A percentile compares a stretch with the other conserved stretches of the same genome.
Conservation (phyloP, 176 grass and related monocot genomes). For the Aegilops tauschii region DNA sequence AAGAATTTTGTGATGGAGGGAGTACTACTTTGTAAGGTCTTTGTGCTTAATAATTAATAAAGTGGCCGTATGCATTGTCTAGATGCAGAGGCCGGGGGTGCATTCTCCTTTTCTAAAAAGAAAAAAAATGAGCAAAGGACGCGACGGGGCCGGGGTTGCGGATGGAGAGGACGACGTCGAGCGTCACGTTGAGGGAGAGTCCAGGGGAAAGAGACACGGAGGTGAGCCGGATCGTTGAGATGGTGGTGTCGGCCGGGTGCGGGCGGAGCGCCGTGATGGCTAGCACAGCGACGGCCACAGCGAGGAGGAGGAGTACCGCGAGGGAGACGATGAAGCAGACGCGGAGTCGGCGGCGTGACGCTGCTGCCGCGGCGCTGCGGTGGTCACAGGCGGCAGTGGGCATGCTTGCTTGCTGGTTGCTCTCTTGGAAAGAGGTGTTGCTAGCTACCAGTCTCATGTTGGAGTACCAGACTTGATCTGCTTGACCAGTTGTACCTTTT, state of each 20-base stretch:
- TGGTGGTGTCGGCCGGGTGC: not conserved
- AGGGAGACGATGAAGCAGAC: not conserved
- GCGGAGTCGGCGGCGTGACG: not conserved
- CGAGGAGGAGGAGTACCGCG: not conserved
- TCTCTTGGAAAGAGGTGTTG: not conserved
- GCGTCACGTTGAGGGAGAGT: constrained; percentile 17
- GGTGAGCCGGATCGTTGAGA: not conserved
- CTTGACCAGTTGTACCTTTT: no score
- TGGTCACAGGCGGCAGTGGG: not conserved
- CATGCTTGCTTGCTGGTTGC: not conserved
- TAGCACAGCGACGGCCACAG: not conserved
- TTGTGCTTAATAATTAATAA: no score
- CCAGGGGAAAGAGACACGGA: constrained; percentile 16
- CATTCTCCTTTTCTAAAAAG: no score
- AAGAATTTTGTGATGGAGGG: no score
- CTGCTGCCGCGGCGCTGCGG: not conserved
- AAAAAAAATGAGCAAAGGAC: constrained; percentile 9
- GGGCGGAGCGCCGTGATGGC: not conserved
- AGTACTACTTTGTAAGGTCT: no score
- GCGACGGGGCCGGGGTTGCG: constrained; percentile 19
- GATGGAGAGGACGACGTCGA: constrained; percentile 24
- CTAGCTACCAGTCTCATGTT: not conserved
- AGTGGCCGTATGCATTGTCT: no score
- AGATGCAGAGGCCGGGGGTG: no score
- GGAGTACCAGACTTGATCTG: not conserved